Evolutionary conservation across 805 yeast species (phyloP).

Genomic region (Clavispora fructus): DNA sequence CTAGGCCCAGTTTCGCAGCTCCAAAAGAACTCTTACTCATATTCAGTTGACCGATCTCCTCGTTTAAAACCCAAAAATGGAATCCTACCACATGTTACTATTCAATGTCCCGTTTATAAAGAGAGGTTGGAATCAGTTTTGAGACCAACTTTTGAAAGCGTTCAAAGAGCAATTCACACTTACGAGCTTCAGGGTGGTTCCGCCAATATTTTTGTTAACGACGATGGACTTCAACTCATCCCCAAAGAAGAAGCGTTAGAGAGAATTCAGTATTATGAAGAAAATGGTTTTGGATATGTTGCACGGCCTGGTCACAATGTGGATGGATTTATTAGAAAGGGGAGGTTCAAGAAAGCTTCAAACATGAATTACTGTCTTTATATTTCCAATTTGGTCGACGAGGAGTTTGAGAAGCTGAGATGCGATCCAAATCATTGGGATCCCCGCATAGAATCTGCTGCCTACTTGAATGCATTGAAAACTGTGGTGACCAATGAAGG

Average conservation of each 20-base stretch:
- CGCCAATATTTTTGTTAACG: neutral
- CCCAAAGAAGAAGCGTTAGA: neutral
- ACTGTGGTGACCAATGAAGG: neutral
- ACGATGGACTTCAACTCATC: neutral
- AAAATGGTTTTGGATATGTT: neutral
- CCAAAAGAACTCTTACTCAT: neutral
- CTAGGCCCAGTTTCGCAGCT: neutral
- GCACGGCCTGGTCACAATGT: neutral
- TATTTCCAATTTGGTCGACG: neutral
- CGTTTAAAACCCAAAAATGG: neutral
- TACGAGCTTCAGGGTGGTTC: neutral
- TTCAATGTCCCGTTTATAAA: neutral
- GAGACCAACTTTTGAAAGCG: neutral
- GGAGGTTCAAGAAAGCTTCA: neutral
- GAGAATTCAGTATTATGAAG: neutral
- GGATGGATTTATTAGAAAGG: neutral
- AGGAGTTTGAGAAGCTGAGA: neutral
- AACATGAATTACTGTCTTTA: neutral
- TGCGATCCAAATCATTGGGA: neutral
- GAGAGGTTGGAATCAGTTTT: neutral
- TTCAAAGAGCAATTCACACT: neutral
- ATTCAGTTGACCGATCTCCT: neutral
- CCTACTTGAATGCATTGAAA: neutral
- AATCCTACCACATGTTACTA: neutral
- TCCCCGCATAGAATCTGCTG: neutral